Percentiles rank a stretch among this genome's conserved stretches.
Evolutionary conservation across 352 stramenopile genomes (phyloP).

Genomic region (Globisporangium lucens): DNA sequence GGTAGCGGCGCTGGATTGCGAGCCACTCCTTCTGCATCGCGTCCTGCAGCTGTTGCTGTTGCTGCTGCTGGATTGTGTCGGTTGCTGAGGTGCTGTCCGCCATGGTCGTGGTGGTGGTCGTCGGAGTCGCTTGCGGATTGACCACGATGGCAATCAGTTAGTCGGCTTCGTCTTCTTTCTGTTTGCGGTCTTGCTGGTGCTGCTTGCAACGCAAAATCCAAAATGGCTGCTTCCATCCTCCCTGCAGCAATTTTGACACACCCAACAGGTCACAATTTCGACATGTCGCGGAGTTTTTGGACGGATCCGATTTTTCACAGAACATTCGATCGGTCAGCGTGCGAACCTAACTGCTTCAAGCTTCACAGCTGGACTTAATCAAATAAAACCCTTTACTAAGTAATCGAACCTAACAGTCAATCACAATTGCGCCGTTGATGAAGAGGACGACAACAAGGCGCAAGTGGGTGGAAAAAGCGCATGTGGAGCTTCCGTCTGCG

Average conservation of each 20-base stretch:
- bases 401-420: background rate
- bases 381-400: too few relatives aligned
- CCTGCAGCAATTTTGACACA: background rate
- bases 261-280: too few relatives aligned
- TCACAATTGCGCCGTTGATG: background rate
- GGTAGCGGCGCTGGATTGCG: constrained; percentile 62
- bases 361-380: background rate
- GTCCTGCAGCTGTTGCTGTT: constrained; percentile 32
- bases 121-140: background rate
- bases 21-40: constrained; percentile 55
- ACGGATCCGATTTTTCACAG: constrained; percentile 1
- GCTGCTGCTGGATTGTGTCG: constrained; percentile 19
- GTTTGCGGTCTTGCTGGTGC: background rate
- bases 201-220: background rate
- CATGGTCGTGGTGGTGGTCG: constrained; percentile 2
- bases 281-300: background rate
- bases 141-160: background rate
- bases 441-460: background rate
- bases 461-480: background rate
- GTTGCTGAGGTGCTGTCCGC: background rate
- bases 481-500: constrained; percentile 73
- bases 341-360: too few relatives aligned
- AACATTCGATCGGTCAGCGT: constrained; percentile 10
- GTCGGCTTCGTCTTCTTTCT: background rate
- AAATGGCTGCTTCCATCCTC: constrained; percentile 8